Evolutionary conservation across 2,329 filamentous ascomycete species (phyloP).

Genomic region (Ophiostoma pallidulum): DNA sequence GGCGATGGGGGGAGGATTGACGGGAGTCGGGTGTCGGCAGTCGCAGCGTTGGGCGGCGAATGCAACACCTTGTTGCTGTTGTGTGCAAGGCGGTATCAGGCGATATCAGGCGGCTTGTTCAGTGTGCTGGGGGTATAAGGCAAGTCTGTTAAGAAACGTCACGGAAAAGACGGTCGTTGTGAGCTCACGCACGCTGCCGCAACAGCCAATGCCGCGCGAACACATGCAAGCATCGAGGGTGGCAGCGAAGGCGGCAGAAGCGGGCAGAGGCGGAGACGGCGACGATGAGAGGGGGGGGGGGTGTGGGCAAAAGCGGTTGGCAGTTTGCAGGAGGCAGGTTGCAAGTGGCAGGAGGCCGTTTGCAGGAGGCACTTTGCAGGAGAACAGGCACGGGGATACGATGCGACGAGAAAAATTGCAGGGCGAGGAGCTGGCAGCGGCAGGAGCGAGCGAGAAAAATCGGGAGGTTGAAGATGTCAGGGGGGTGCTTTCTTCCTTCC

Average conservation of each 20-base stretch:
- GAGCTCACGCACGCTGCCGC: conserved; percentile 9
- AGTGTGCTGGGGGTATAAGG: neutral
- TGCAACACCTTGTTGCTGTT: neutral
- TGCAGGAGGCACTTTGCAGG: too few relatives aligned
- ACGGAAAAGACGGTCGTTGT: neutral
- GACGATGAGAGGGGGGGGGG: neutral
- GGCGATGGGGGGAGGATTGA: too few relatives aligned
- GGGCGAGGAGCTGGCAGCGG: neutral
- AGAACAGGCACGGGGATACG: too few relatives aligned
- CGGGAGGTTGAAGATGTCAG: conserved; percentile 13
- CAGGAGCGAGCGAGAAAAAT: conserved; percentile 11
- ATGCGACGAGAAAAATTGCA: conserved; percentile 21
- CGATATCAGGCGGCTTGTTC: neutral
- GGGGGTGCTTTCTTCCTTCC: conserved; percentile 8
- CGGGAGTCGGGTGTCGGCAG: too few relatives aligned
- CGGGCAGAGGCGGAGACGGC: neutral
- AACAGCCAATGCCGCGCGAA: conserved; percentile 37
- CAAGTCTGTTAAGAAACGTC: neutral
- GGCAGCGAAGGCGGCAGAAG: neutral
- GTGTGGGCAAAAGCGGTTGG: neutral
- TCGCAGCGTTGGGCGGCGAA: conserved; percentile 3
- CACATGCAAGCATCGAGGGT: conserved; percentile 24
- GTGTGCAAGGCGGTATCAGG: too few relatives aligned
- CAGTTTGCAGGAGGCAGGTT: too few relatives aligned
- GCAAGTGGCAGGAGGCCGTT: too few relatives aligned